Conservation (phyloP, 768 basidiomycete species). For the Cytidiella melzeri region DNA sequence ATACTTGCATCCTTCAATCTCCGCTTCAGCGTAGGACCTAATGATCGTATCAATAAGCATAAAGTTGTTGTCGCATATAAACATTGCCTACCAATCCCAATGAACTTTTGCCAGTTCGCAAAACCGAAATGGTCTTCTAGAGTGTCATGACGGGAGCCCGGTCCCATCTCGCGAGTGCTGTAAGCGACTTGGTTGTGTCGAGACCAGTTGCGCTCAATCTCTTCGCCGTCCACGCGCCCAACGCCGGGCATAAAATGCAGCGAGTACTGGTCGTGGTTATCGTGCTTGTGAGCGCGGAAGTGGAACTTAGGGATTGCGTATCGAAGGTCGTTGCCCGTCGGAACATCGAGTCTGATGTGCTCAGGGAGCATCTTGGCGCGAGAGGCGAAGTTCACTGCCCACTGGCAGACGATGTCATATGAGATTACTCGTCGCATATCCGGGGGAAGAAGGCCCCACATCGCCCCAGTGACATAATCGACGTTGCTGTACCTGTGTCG, state of each 20-base stretch:
- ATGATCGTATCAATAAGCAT: neutral
- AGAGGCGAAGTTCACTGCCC: constrained; percentile 9
- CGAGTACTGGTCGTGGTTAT: constrained; percentile 26
- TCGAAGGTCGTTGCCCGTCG: neutral
- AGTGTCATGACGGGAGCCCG: constrained; percentile 26
- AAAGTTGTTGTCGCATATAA: neutral
- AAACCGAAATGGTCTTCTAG: constrained; percentile 34
- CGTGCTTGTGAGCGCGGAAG: constrained; percentile 25
- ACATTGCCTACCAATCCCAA: constrained; percentile 25
- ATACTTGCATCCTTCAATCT: neutral
- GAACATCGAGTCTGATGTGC: neutral
- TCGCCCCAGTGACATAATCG: constrained; percentile 16
- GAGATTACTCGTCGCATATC: constrained; percentile 3
- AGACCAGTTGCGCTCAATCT: constrained; percentile 33
- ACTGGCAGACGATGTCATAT: constrained; percentile 22
- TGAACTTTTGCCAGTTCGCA: constrained; percentile 31
- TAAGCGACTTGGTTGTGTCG: constrained; percentile 25
- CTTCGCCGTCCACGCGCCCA: constrained; percentile 31
- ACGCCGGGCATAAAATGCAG: constrained; percentile 25
- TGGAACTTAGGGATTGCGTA: constrained; percentile 34
- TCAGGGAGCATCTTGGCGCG: constrained; percentile 2
- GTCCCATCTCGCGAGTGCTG: constrained; percentile 33
- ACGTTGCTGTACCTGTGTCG: constrained; percentile 17
- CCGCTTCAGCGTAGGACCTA: neutral
- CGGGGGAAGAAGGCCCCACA: neutral